Conservation (phyloP, 164 flowering plant species). For the Taxillus chinensis region DNA sequence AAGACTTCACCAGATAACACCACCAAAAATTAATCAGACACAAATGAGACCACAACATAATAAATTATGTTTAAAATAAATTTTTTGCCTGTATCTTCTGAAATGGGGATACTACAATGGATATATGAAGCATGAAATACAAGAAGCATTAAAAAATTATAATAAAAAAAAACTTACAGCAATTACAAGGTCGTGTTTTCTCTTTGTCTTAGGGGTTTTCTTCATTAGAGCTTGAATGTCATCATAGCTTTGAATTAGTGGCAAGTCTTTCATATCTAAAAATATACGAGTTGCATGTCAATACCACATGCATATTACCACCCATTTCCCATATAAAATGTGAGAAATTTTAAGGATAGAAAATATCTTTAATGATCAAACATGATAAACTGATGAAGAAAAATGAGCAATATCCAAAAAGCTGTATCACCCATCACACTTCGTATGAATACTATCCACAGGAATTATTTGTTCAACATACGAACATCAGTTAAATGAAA, state of each 20-base stretch:
- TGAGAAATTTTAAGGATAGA: too few relatives aligned
- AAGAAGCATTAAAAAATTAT: neutral
- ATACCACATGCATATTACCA: constrained; percentile 7
- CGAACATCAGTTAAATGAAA: too few relatives aligned
- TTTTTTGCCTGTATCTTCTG: too few relatives aligned
- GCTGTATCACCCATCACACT: too few relatives aligned
- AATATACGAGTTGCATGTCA: constrained; percentile 8
- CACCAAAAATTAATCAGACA: constrained; percentile 8
- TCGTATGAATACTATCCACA: too few relatives aligned
- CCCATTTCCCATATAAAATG: neutral
- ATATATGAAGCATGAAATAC: neutral
- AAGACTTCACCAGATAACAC: constrained; percentile 50
- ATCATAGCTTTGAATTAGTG: constrained; percentile 68
- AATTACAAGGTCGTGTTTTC: constrained; percentile 87
- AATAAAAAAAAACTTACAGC: constrained; percentile 54
- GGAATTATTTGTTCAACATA: too few relatives aligned
- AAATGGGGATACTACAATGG: too few relatives aligned
- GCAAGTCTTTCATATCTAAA: constrained; percentile 67
- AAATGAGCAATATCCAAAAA: too few relatives aligned
- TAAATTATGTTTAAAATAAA: too few relatives aligned
- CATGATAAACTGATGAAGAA: neutral
- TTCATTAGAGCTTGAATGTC: constrained; percentile 57
- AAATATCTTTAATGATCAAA: neutral
- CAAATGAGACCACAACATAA: neutral
- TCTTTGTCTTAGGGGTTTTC: constrained; percentile 51